A percentile compares a stretch with the other conserved stretches of the same genome.
phyloP scores from a whole-genome alignment of 495 filamentous ascomycete species.

The Poronia punctata region DNA sequence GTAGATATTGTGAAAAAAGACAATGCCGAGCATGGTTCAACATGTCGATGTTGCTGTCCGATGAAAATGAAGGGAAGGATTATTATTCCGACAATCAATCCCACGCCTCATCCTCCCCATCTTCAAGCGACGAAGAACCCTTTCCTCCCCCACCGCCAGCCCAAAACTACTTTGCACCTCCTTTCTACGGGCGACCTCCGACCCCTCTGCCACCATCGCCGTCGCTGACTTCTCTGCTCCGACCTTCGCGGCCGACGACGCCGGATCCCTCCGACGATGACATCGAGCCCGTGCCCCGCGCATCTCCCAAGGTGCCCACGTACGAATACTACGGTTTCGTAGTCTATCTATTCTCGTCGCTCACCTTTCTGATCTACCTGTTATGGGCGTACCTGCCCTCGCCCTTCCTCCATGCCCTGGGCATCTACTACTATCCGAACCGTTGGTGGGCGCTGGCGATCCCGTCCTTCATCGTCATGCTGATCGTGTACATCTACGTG shows the following conservation, averaged over 20 bases:
- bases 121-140: conserved; percentile 17
- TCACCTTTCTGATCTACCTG: conserved; percentile 81
- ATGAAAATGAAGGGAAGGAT: conserved; percentile 41
- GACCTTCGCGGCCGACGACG: conserved; percentile 83
- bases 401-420: conserved; percentile 83
- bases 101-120: conserved; percentile 22
- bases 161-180: conserved; percentile 67
- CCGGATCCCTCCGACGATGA: conserved; percentile 88
- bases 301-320: conserved; percentile 86
- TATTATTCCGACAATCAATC: conserved; percentile 33
- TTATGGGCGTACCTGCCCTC: conserved; percentile 92
- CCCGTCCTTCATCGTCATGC: conserved; percentile 82
- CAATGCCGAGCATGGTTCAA: too few relatives aligned
- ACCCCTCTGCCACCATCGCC: conserved; percentile 90
- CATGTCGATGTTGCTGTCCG: conserved; percentile 45
- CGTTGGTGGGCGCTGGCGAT: conserved; percentile 96
- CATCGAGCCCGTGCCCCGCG: conserved; percentile 73
- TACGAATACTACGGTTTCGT: conserved; percentile 99
- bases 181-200: conserved; percentile 82
- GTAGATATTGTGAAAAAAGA: too few relatives aligned
- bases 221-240: conserved; percentile 88
- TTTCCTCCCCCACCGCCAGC: conserved; percentile 31
- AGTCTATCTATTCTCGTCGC: conserved; percentile 75
- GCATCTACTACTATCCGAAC: conserved; percentile 94
- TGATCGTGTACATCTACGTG: conserved; percentile 86